A percentile compares a stretch with the other conserved stretches of the same genome.
These are phyloP conservation scores for Mycena rosella DNA, from an alignment of 768 basidiomycete genomes.

Conservation along the genomic window DNA sequence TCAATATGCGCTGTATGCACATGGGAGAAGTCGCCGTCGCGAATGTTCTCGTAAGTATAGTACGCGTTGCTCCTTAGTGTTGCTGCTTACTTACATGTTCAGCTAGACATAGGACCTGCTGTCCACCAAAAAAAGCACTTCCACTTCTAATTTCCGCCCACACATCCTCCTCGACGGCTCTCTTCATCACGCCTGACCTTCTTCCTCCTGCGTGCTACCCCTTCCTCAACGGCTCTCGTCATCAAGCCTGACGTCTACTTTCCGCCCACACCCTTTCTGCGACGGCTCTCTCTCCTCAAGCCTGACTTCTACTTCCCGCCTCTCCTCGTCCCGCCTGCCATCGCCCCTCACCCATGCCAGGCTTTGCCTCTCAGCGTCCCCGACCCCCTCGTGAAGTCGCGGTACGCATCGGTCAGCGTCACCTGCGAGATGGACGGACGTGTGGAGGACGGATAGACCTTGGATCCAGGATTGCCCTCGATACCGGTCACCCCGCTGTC, in stretches of 20 bases:
- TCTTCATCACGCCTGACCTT: background rate
- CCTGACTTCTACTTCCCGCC: too few species aligned
- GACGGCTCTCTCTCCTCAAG: too few species aligned
- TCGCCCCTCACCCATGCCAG: too few species aligned
- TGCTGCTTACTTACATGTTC: background rate
- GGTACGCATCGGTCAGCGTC: background rate
- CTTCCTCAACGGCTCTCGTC: background rate
- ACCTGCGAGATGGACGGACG: background rate
- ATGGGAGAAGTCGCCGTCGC: background rate
- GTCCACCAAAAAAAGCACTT: background rate
- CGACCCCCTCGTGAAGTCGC: too few species aligned
- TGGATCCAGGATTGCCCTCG: background rate
- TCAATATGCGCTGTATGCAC: background rate
- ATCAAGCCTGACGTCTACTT: too few species aligned
- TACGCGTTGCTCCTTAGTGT: background rate
- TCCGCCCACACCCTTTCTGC: too few species aligned
- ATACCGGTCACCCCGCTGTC: background rate
- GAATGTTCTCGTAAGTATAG: background rate
- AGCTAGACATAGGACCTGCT: background rate
- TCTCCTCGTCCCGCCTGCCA: too few species aligned
- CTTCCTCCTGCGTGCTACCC: too few species aligned
- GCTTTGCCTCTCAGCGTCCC: too few species aligned
- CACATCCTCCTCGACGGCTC: too few species aligned
- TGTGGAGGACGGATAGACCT: background rate
- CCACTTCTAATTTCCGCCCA: too few species aligned